Conservation (phyloP, 805 yeast genomes). For the Ogataea paraovalis region DNA sequence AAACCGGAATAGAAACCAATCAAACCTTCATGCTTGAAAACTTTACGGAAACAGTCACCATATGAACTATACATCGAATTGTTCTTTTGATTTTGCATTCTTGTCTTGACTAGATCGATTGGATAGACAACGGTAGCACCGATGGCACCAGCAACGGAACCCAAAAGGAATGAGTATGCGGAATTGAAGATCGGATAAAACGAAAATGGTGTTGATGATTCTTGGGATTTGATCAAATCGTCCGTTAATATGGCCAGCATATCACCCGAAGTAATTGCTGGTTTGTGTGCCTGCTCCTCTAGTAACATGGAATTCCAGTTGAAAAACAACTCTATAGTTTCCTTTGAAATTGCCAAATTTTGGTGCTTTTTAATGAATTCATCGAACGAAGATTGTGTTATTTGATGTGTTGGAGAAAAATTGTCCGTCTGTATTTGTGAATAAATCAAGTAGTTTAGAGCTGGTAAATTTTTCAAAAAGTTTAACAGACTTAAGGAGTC, state of each 20-base stretch:
- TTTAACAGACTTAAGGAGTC: slow-evolving; percentile 45
- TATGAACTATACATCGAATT: slow-evolving; percentile 72
- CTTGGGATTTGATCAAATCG: slow-evolving; percentile 46
- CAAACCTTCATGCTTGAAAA: slow-evolving; percentile 71
- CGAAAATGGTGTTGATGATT: slow-evolving; percentile 38
- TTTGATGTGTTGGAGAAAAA: slow-evolving; percentile 17
- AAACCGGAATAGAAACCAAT: slow-evolving; percentile 88
- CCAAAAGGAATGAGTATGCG: slow-evolving; percentile 79
- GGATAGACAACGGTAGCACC: slow-evolving; percentile 99
- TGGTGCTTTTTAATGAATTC: slow-evolving; percentile 20
- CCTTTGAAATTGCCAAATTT: slow-evolving; percentile 15
- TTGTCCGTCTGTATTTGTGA: slow-evolving; percentile 25
- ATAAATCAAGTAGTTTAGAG: slow-evolving; percentile 29
- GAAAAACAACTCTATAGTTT: slow-evolving; percentile 31
- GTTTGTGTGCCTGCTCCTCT: slow-evolving; percentile 21
- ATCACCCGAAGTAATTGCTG: slow-evolving; percentile 28
- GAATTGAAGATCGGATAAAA: slow-evolving; percentile 76
- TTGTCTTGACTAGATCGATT: slow-evolving; percentile 90
- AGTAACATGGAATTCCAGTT: slow-evolving; percentile 32
- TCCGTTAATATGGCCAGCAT: slow-evolving; percentile 44
- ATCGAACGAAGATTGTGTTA: slow-evolving; percentile 24
- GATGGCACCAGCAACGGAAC: slow-evolving; percentile 94
- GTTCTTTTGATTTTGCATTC: slow-evolving; percentile 94
- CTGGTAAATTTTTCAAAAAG: slow-evolving; percentile 36
- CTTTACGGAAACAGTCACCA: slow-evolving; percentile 79